Base-by-base conservation (phyloP, 345 rosid species). In the Boechera divaricarpa region DNA sequence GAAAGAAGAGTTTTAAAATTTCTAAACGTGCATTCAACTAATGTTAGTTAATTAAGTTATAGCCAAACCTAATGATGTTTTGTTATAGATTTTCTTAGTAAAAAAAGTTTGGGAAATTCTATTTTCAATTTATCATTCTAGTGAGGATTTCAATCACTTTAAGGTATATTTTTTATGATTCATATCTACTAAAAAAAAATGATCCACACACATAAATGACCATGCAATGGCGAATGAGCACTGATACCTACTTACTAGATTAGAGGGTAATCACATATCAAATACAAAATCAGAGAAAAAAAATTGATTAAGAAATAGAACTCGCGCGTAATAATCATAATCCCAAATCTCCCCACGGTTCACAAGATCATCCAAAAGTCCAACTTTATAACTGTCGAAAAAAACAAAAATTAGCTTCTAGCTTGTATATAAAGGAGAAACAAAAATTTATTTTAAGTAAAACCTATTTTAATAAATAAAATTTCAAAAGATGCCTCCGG, bases 331-430 rank as follows among this genome's bases (percentile, higher is more conserved):
- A 61, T 24, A 72, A 63, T 63, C 63, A 13, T 63, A 33, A 53
- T 31, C 32, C 38, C 33, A 11, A 70, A 49, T 3, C 16, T 6
- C 29, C 5, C 52, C 38, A 66, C 72, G 52, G 66, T 57, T 65
- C 78, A 75, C 57, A 57, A 65, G 10, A 55, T 33, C 47, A 53
- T 33, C 31, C 51, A 66, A 56, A 75, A 75, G 78, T 75, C 78
- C 58, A 75, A 66, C 60, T 49, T 2, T 10, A 5, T 56, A 16
- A 24, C 4, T 10, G 0, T 24, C 36, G n/a, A 24, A n/a, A 41
- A 55, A 28, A 56, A 18, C 4, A 42, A 56, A 36, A 74, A 54
- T 48, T 55, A 55, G 18, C 71, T 60, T 33, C 71, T 51, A 64
- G 39, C 39, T 28, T 10, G 52, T 52, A 29, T n/a, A 3, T 16